Percentiles rank a stretch among this genome's conserved stretches.
Conservation (phyloP, 148 eudicot genomes). For the Fagopyrum tataricum region DNA sequence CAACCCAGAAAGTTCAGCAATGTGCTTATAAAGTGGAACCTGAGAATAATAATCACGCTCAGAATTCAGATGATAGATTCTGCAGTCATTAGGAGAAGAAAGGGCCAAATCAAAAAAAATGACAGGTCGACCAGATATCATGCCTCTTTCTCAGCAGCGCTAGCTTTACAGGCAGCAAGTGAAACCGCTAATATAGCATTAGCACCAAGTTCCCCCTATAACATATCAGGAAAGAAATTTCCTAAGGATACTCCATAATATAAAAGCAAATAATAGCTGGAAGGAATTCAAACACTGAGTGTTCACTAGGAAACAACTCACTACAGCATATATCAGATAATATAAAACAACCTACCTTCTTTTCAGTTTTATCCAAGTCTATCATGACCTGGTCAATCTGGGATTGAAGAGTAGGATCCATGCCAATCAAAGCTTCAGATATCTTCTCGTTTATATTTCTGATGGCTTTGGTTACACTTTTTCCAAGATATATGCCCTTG, state of each 20-base stretch:
- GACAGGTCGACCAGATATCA: constrained; percentile 16
- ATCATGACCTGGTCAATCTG: constrained; percentile 98
- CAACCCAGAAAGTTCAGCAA: constrained; percentile 86
- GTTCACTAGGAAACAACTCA: background rate
- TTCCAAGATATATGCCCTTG: constrained; percentile 70
- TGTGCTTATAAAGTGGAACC: constrained; percentile 91
- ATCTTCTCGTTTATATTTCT: constrained; percentile 86
- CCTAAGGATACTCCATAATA: background rate
- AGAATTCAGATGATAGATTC: background rate
- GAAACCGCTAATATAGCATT: constrained; percentile 95
- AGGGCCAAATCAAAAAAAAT: constrained; percentile 1
- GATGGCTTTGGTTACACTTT: constrained; percentile 80
- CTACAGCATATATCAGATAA: background rate
- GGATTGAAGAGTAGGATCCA: constrained; percentile 93
- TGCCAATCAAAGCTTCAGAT: constrained; percentile 92
- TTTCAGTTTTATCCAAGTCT: constrained; percentile 96
- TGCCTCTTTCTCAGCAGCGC: constrained; percentile 97
- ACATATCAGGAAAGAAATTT: constrained; percentile 9
- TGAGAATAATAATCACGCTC: constrained; percentile 24
- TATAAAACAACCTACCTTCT: constrained; percentile 49
- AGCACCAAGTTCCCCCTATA: constrained; percentile 94
- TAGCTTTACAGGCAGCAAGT: constrained; percentile 97
- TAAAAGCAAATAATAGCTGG: background rate
- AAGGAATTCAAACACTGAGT: background rate
- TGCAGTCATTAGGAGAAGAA: constrained; percentile 3